Conservation (phyloP, 1,284 basidiomycete genomes). For the Vanrija sp. region DNA sequence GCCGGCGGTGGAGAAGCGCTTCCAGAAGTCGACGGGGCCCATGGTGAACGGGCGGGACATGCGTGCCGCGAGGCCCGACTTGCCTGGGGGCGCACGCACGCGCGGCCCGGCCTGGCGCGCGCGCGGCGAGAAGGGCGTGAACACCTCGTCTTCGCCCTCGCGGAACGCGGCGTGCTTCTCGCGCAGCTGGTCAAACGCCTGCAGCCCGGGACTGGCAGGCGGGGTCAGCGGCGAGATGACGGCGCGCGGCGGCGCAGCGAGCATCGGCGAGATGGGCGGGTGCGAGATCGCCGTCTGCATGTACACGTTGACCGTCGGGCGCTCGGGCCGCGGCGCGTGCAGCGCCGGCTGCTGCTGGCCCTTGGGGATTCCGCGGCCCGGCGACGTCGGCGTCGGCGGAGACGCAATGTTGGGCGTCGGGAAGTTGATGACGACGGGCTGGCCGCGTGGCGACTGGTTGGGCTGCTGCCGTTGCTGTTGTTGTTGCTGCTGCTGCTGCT, state of each 20-base stretch:
- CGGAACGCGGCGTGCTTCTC: slow-evolving; percentile 44
- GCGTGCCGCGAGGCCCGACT: slow-evolving; percentile 9
- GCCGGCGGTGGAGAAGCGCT: slow-evolving; percentile 25
- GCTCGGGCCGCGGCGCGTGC: neutral
- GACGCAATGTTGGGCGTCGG: slow-evolving; percentile 5
- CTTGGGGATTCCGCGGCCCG: neutral
- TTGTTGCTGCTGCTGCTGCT: neutral
- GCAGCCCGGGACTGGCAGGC: slow-evolving; percentile 8
- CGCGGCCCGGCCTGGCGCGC: slow-evolving; percentile 13
- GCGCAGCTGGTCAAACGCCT: slow-evolving; percentile 28
- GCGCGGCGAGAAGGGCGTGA: slow-evolving; percentile 31
- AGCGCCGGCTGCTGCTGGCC: neutral
- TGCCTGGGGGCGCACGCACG: neutral
- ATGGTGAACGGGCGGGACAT: slow-evolving; percentile 15
- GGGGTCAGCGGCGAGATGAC: slow-evolving; percentile 16
- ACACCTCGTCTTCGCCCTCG: slow-evolving; percentile 39
- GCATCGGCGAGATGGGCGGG: slow-evolving; percentile 19
- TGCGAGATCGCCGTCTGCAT: neutral
- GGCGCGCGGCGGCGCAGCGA: slow-evolving; percentile 32
- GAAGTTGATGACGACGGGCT: neutral
- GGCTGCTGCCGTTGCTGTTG: neutral
- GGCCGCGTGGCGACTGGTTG: neutral
- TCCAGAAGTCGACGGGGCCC: slow-evolving; percentile 42
- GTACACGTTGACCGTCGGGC: neutral
- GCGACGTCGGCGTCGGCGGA: neutral